These are phyloP conservation scores for Coelastrella sp. DNA, from an alignment of 139 green algal species.

Conservation along the genomic window DNA sequence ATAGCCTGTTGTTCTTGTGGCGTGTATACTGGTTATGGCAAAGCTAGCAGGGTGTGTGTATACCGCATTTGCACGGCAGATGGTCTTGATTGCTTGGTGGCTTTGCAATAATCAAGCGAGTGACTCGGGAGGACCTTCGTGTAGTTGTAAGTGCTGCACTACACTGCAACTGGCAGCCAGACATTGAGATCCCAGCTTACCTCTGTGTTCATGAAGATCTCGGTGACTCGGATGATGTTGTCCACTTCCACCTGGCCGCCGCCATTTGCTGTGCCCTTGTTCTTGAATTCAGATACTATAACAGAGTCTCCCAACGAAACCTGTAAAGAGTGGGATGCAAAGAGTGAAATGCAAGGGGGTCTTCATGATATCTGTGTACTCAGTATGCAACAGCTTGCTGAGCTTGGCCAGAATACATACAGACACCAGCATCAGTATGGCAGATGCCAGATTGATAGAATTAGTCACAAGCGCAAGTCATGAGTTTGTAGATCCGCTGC, in stretches of 20 bases:
- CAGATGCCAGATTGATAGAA: neutral
- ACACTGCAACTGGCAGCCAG: neutral
- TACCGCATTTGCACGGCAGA: too few species aligned
- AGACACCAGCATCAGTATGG: neutral
- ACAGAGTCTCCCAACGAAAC: slow-evolving; percentile 16
- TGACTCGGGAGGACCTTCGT: too few species aligned
- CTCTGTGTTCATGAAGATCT: slow-evolving; percentile 12
- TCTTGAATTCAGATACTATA: neutral
- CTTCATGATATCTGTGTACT: neutral
- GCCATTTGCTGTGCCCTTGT: neutral
- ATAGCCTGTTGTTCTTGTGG: too few species aligned
- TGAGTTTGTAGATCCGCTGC: neutral
- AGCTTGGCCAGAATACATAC: too few species aligned
- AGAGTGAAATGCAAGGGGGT: neutral
- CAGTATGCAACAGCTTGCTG: neutral
- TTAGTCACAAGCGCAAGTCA: too few species aligned
- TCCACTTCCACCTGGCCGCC: neutral
- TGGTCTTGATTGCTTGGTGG: too few species aligned
- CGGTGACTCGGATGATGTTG: neutral
- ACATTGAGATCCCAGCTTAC: neutral
- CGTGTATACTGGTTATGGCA: too few species aligned
- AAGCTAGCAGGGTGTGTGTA: too few species aligned
- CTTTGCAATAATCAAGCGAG: too few species aligned
- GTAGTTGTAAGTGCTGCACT: too few species aligned
- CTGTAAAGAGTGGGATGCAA: neutral